A percentile compares a stretch with the other conserved stretches of the same genome.
Conservation (phyloP, 176 grass and related monocot species). For the Triticum turgidum region DNA sequence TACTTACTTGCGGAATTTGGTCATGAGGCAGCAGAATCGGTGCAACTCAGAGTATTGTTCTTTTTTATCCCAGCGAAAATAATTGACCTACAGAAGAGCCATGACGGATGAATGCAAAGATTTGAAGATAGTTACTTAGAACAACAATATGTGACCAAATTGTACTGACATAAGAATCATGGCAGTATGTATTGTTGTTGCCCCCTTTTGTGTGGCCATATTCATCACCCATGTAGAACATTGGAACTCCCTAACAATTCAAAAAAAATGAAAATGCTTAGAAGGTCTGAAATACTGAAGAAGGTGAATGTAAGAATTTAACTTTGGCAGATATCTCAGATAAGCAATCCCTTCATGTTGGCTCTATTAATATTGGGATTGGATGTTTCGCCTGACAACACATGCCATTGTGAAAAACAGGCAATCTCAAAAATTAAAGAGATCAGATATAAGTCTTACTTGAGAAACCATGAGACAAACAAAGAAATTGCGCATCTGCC, state of each 20-base stretch:
- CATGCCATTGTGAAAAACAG: not conserved
- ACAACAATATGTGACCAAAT: not conserved
- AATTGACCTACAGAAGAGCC: conserved; percentile 64
- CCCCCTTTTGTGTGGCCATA: conserved; percentile 97
- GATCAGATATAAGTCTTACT: conserved; percentile 48
- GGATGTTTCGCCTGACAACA: not conserved
- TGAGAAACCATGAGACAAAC: conserved; percentile 96
- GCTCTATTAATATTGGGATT: not conserved
- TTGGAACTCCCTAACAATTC: conserved; percentile 78
- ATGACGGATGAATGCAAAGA: not conserved
- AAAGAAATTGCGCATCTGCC: conserved; percentile 95
- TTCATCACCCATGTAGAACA: conserved; percentile 97
- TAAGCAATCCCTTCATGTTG: not conserved
- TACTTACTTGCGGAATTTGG: conserved; percentile 74
- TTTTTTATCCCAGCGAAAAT: conserved; percentile 92
- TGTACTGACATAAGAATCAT: conserved; percentile 71
- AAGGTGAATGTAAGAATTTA: not conserved
- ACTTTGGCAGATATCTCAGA: conserved; percentile 1
- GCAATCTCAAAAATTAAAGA: not conserved
- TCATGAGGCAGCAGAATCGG: conserved; percentile 68
- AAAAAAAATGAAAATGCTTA: conserved; percentile 9
- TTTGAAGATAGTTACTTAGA: not conserved
- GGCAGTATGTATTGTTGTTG: conserved; percentile 99
- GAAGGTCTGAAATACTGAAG: not conserved
- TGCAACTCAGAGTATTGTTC: conserved; percentile 64